These are phyloP conservation scores for Hibiscus trionum DNA, from an alignment of 345 rosid genomes.

Conservation along the genomic window DNA sequence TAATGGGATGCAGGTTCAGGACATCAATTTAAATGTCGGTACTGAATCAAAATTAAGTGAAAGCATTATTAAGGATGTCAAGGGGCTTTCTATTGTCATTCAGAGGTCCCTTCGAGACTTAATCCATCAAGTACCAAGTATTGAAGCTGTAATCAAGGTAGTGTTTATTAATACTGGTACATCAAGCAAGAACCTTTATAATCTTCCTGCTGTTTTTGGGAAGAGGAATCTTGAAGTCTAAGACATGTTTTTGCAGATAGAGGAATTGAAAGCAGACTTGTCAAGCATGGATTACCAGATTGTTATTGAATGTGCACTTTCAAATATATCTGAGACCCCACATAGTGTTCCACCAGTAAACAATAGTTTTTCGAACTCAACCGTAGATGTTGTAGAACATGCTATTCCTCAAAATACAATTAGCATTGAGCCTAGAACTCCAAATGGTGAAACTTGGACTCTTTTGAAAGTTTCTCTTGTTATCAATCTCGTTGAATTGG, in stretches of 20 bases:
- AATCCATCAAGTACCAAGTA: slow-evolving; percentile 70
- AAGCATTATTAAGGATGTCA: slow-evolving; percentile 84
- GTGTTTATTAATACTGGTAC: slow-evolving; percentile 7
- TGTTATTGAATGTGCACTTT: slow-evolving; percentile 74
- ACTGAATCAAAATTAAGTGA: slow-evolving; percentile 67
- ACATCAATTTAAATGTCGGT: slow-evolving; percentile 90
- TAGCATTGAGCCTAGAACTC: slow-evolving; percentile 24
- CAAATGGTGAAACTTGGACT: slow-evolving; percentile 46
- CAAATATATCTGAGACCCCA: slow-evolving; percentile 79
- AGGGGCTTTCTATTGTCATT: slow-evolving; percentile 77
- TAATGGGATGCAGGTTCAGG: slow-evolving; percentile 51
- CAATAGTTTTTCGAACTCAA: slow-evolving; percentile 31
- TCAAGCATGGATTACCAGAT: slow-evolving; percentile 83
- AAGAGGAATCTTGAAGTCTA: slow-evolving; percentile 10
- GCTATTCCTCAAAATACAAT: slow-evolving; percentile 33
- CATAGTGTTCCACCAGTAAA: slow-evolving; percentile 49
- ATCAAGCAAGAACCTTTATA: neutral
- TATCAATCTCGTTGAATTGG: slow-evolving; percentile 66
- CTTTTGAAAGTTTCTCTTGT: slow-evolving; percentile 59
- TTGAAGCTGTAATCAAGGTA: slow-evolving; percentile 68
- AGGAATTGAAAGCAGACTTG: slow-evolving; percentile 68
- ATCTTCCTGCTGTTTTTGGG: neutral
- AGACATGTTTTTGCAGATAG: slow-evolving; percentile 52
- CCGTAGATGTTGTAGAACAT: slow-evolving; percentile 36
- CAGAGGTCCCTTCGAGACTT: slow-evolving; percentile 82